Conservation (phyloP, 2,329 filamentous ascomycete species). For the Curvularia sp. region DNA sequence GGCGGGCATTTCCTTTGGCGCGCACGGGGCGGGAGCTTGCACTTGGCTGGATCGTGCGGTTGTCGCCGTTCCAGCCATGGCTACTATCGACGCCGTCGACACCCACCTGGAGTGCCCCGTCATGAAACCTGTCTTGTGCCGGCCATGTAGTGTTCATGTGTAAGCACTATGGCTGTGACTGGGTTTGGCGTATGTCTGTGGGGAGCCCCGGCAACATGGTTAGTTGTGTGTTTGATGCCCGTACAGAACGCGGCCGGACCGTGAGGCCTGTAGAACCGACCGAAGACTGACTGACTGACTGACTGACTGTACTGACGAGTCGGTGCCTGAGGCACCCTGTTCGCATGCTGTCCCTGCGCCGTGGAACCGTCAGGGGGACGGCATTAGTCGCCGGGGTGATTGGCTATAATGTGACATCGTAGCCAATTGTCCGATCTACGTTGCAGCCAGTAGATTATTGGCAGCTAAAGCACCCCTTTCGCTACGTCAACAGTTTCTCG, state of each 20-base stretch:
- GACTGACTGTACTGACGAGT: conserved; percentile 9
- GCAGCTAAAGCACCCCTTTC: conserved; percentile 21
- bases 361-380: conserved; percentile 26
- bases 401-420: conserved; percentile 19
- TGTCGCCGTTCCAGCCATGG: conserved; percentile 31
- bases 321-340: conserved; percentile 26
- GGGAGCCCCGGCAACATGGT: no score
- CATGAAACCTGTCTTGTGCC: conserved; percentile 35
- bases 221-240: background rate
- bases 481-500: conserved; percentile 22
- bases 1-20: conserved; percentile 31
- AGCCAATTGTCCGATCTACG: conserved; percentile 22
- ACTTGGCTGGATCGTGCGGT: conserved; percentile 23
- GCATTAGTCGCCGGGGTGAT: conserved; percentile 24
- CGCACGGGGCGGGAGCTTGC: conserved; percentile 43
- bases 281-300: background rate
- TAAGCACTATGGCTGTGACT: background rate
- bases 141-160: background rate
- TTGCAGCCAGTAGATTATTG: conserved; percentile 14
- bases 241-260: conserved; percentile 3
- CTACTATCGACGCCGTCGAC: conserved; percentile 11
- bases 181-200: background rate
- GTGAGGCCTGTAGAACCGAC: background rate
- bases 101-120: conserved; percentile 18
- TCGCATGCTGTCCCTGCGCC: conserved; percentile 34